Evolutionary conservation across 108 stramenopile species (phyloP), one percentile per base, ranked within the genome.

Genomic region (Nitzschia sp.): DNA sequence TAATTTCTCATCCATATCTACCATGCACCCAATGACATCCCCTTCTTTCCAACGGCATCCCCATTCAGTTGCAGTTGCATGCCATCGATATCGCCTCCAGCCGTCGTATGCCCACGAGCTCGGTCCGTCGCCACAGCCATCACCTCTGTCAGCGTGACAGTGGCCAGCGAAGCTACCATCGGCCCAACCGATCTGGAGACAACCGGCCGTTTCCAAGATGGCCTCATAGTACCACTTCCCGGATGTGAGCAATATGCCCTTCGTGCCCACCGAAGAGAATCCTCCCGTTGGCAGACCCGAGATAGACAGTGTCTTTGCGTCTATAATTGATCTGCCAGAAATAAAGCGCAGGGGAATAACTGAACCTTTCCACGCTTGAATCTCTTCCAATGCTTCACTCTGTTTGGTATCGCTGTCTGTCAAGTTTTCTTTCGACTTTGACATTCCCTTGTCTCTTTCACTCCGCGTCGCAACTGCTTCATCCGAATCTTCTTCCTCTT

Each of bases 181-280:
- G 15, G 88, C 95, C 95, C 95, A 98, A 22, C 97, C 97, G 32
- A 98, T 83, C 48, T 98, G 95, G 58, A 98, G 67, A 73, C 97
- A 98, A 5, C 94, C 94, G 58, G 95, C 90, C 23, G 96, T 96
- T 57, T 80, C 66, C 5, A 98, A 70, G 47, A 87, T 79, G 17
- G 89, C 87, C 72, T 98, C 97, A 73, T 96, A 98, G 77, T 98
- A 98, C 96, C 96, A 98, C 77, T 90, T 91, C 15, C 96, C 96
- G 47, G 75, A 61, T 17, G 85, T 85, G 25, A 94, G 67, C 8
- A 94, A 75, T 11, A 91, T 70, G 9, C 91, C 92, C 76, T 91
- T 92, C 3, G 93, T 86, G 47, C 93, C 93, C 41, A 95, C 93
- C 63, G 89, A 90, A 27, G 93, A 84, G 60, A 96, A 94, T 2